Conservation (phyloP, 129 eudicot genomes). For the Arctium minus region DNA sequence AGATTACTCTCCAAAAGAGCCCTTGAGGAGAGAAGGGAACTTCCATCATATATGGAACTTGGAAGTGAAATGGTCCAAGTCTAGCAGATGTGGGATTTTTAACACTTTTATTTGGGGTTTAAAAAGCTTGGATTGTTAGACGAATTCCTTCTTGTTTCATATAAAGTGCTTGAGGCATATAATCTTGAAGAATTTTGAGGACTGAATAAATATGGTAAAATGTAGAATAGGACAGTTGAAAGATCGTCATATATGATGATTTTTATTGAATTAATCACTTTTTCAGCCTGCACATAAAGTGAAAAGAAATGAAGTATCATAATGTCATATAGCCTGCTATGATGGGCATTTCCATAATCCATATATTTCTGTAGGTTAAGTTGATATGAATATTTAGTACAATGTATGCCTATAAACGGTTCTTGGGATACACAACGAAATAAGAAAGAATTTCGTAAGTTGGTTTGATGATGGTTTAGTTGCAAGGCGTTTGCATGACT, state of each 20-base stretch:
- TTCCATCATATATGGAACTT: too few species aligned
- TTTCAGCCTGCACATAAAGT: not conserved
- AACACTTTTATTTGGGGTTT: not conserved
- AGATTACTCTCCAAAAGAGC: too few species aligned
- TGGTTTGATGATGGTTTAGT: not conserved
- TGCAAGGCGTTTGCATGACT: not conserved
- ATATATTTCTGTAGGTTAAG: not conserved
- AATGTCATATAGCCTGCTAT: not conserved
- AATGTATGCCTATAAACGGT: not conserved
- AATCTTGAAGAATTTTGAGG: slow-evolving; percentile 12
- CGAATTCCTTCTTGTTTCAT: not conserved
- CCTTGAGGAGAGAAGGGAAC: too few species aligned
- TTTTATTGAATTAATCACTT: not conserved
- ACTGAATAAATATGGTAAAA: not conserved
- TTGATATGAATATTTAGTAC: not conserved
- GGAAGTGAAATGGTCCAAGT: too few species aligned
- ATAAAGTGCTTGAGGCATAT: not conserved
- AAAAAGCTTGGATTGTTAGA: not conserved
- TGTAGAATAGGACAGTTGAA: not conserved
- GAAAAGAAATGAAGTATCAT: not conserved
- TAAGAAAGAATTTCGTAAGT: not conserved
- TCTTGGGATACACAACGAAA: not conserved
- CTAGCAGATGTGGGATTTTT: too few species aligned
- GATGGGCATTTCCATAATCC: not conserved
- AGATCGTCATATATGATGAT: not conserved